Evolutionary conservation across 225 moss, liverwort and hornwort genomes (phyloP), one percentile per base, ranked within the genome.

Genomic region (Asterella californica): DNA sequence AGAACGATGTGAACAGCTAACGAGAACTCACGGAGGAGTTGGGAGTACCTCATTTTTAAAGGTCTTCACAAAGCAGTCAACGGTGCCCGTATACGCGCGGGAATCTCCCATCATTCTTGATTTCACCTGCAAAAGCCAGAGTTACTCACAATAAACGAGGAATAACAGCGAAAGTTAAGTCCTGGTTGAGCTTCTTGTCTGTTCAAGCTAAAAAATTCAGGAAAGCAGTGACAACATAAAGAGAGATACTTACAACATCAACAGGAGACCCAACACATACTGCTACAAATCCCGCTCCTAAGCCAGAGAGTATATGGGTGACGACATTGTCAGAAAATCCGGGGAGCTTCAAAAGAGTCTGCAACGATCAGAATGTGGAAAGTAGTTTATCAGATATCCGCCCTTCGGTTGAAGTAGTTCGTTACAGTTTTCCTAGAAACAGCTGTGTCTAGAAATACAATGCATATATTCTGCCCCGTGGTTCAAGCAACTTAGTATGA

Each of bases 181-280:
- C 61, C 61, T 61, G 7, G 1, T 47, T 27, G 8, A 53, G 10
- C n/a, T 33, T 52, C 15, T 74, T 9, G 52, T 49, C 42, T 25
- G 61, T 61, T 25, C 19, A 21, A 7, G 52, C 14, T 14, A 17
- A 52, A 48, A 48, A 48, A 6, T 6, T 48, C 6, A 6, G 11
- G 11, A 48, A 48, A 48, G 48, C 48, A 48, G 6, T 1, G 52
- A 52, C 12, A 34, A 61, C 24, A 78, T 33, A 24, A 24, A 78
- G 15, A 17, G 9, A 5, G 15, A 5, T 71, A 87, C 95, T 59
- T 84, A 99, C 99, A 91, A 99, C 99, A 82, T 99, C 99, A 60
- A 99, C 99, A 7, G 99, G 99, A 78, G 99, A 99, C 38, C 99
- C 99, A 45, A 99, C 85, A 79, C 99, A 99, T 46, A 99, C 99